Base-by-base conservation (phyloP, 2,329 filamentous ascomycete genomes). In the Stylonectria norvegica region DNA sequence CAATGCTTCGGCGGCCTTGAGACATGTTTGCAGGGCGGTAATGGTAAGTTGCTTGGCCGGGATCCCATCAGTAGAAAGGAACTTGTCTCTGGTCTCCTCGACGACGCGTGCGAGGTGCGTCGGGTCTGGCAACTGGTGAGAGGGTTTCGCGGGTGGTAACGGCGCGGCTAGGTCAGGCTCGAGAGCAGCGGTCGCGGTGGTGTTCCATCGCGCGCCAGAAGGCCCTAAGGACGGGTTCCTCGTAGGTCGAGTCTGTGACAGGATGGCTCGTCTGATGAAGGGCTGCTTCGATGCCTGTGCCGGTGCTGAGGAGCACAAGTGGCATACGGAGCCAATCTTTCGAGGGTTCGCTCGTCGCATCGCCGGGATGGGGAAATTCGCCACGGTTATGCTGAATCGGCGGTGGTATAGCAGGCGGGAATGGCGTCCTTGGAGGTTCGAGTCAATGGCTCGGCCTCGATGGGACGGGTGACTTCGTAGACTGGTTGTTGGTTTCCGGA, bases 21-120 rank as follows among this genome's bases (percentile, higher is more conserved):
- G 64, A 52, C 70, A 73, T 16, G 68, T 63, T 31, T 66, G 65
- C 44, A 77, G 63, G 5, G 71, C 70, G 3, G 63, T 62, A 6
- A 62, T 57, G 3, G 71, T 71, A 40, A 69, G 59, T 38, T 67
- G 57, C 44, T 70, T 64, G 2, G 66, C 60, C 0, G 72, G 73
- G 20, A 75, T 69, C 28, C 66, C 69, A 34, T 67, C 61, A 9
- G 68, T 65, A 15, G 63, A 66, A 25, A 73, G 53, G 35, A 76
- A 71, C 40, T 65, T 64, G 40, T 66, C 63, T 40, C 60, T 62
- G 44, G 68, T 67, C 27, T 66, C 67, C 43, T 69, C 62, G 20
- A 72, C 69, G 12, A 69, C 60, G 27, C 58, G 56, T 20, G 64
- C 62, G 27, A 75, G 59, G 42, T 68, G 64, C 33, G 61, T 53